Conservation (phyloP, 257 asterid species). For the Jacaranda copaia region DNA sequence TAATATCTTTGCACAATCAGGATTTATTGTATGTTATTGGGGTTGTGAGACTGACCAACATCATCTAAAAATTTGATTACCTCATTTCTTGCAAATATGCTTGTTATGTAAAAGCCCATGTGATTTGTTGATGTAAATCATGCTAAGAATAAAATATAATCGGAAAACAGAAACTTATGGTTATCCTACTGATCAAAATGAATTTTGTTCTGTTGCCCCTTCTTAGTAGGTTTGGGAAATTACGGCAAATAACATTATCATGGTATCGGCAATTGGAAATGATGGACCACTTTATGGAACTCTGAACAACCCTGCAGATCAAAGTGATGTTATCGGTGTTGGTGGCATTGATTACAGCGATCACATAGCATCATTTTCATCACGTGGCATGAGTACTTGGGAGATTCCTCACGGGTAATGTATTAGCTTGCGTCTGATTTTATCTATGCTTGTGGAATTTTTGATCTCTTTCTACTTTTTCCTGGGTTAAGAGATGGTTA, state of each 20-base stretch:
- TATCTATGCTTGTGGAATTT: constrained; percentile 17
- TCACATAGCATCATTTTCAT: constrained; percentile 98
- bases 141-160: constrained; percentile 24
- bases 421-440: constrained; percentile 32
- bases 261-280: constrained; percentile 98
- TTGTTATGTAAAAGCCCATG: constrained; percentile 2
- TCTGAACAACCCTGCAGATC: constrained; percentile 98
- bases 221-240: constrained; percentile 92
- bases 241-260: constrained; percentile 92
- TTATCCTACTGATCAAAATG: constrained; percentile 27
- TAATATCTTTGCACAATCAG: not conserved
- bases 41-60: not conserved
- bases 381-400: constrained; percentile 99
- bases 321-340: constrained; percentile 99
- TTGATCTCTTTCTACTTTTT: constrained; percentile 1
- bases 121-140: constrained; percentile 10
- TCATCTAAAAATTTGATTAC: constrained; percentile 7
- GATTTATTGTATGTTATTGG: not conserved
- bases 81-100: constrained; percentile 17
- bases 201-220: constrained; percentile 24
- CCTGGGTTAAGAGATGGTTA: constrained; percentile 27
- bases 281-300: constrained; percentile 99
- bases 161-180: constrained; percentile 16
- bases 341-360: constrained; percentile 99
- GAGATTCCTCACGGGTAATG: constrained; percentile 98